Percentiles rank a stretch among this genome's conserved stretches.
Evolutionary conservation across 805 yeast genomes (phyloP).

Genomic region (Saturnispora diversa): DNA sequence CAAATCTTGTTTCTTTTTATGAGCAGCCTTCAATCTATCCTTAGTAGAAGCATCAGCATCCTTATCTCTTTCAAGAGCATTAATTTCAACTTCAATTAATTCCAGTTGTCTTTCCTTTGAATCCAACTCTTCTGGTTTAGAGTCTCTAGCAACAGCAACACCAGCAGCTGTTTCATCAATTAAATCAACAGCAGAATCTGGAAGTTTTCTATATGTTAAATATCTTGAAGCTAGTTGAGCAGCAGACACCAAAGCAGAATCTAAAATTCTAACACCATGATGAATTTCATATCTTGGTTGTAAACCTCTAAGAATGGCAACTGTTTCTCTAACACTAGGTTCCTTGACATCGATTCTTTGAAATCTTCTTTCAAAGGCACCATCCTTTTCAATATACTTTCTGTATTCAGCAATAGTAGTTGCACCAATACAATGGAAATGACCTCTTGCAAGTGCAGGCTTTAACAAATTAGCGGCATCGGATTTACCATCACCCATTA

Average conservation of each 20-base stretch:
- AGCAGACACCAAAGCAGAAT: conserved; percentile 88
- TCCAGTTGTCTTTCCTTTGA: conserved; percentile 87
- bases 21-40: conserved; percentile 76
- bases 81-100: conserved; percentile 88
- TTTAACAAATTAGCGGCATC: conserved; percentile 95
- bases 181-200: conserved; percentile 94
- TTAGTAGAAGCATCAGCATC: conserved; percentile 77
- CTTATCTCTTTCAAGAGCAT: conserved; percentile 92
- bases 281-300: conserved; percentile 94
- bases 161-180: conserved; percentile 95
- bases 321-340: conserved; percentile 85
- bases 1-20: conserved; percentile 68
- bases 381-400: conserved; percentile 88
- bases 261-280: conserved; percentile 94
- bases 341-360: conserved; percentile 95
- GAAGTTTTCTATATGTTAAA: conserved; percentile 88
- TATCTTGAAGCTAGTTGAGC: conserved; percentile 92
- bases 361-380: conserved; percentile 97
- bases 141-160: conserved; percentile 96
- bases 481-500: conserved; percentile 98
- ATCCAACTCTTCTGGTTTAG: conserved; percentile 95
- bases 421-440: conserved; percentile 96
- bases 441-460: conserved; percentile 96
- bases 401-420: conserved; percentile 94
- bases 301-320: conserved; percentile 92